Evolutionary conservation across 768 basidiomycete species (phyloP), one percentile per base, ranked within the genome.

Genomic region (Myochromella boudieri): DNA sequence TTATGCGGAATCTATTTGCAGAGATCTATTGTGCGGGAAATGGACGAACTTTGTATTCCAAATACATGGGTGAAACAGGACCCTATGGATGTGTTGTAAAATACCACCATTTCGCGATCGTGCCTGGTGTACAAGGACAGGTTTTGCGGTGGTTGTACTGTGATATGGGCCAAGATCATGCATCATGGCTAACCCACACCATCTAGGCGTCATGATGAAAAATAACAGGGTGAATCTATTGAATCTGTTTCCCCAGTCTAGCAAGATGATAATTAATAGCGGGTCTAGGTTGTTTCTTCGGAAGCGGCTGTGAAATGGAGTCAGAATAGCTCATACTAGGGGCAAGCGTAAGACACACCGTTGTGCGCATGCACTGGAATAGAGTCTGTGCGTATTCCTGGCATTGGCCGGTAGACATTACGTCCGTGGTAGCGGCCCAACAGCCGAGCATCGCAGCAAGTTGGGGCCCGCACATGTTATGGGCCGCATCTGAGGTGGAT

Each of bases 221-320:
- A n/a, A n/a, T n/a, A n/a, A n/a, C n/a, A n/a, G n/a, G n/a, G 37
- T 33, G 21, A 14, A 46, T 71, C 72, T 79, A 87, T 76, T 87
- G 87, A 55, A 83, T 76, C 51, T 75, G 80, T 62, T 87, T 89
- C 51, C 80, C 77, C 52, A 92, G 74, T 64, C 90, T 81, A 57
- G 87, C 84, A 54, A 94, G 81, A 65, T 93, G 90, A 64, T 91
- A 94, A 67, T 95, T 94, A 71, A 95, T 92, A 26, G 87, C 82
- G 26, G 91, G 80, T 60, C 76, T 77, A 42, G 84, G 88, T 34
- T 66, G 65, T 61, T 84, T 89, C 51, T 81, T 81, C 39, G 77
- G 73, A 60, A 82, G 72, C 9, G 86, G 84, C 90, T 93, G 60
- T 10, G 50, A 11, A 37, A 44, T 28, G 47, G 49, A 39, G 14